phyloP scores from a whole-genome alignment of 1,284 basidiomycete genomes.

The Rhodotorula sp. region DNA sequence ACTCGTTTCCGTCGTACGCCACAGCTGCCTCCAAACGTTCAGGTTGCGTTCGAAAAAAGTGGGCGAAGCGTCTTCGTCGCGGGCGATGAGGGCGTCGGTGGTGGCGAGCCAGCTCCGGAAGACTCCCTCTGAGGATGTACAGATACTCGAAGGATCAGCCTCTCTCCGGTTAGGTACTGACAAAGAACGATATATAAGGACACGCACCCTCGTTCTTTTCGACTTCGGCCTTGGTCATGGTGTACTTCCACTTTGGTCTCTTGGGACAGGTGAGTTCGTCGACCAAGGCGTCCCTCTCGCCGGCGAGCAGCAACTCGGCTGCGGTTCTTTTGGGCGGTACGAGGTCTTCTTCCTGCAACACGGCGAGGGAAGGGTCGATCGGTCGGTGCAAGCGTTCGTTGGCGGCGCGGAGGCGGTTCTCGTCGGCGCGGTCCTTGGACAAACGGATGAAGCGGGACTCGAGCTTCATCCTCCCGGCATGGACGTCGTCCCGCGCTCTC shows the following conservation, averaged over 20 bases:
- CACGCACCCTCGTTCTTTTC: slow-evolving; percentile 41
- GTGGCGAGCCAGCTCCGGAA: slow-evolving; percentile 39
- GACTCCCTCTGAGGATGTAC: slow-evolving; percentile 35
- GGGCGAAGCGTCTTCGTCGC: slow-evolving; percentile 52
- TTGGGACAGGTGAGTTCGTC: slow-evolving; percentile 58
- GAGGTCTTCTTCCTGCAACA: slow-evolving; percentile 24
- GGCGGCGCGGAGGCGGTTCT: slow-evolving; percentile 13
- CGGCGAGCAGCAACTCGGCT: background rate
- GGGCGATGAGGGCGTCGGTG: slow-evolving; percentile 28
- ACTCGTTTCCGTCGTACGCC: slow-evolving; percentile 50
- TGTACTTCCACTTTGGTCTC: slow-evolving; percentile 68
- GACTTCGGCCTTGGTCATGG: slow-evolving; percentile 27
- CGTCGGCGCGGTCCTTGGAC: slow-evolving; percentile 17
- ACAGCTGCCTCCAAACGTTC: slow-evolving; percentile 89
- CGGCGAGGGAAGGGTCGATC: slow-evolving; percentile 8
- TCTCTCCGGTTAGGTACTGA: too few species aligned
- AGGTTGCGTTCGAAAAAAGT: slow-evolving; percentile 84
- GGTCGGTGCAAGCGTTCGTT: slow-evolving; percentile 27
- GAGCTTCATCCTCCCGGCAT: slow-evolving; percentile 31
- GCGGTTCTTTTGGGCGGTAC: slow-evolving; percentile 2
- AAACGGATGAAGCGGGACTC: slow-evolving; percentile 37
- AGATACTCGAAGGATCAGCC: background rate
- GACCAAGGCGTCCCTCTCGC: background rate
- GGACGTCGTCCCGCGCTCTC: slow-evolving; percentile 19
- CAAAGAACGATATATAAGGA: background rate